Evolutionary conservation across 164 flowering plant species (phyloP).

Genomic region (Vitis rupestris): DNA sequence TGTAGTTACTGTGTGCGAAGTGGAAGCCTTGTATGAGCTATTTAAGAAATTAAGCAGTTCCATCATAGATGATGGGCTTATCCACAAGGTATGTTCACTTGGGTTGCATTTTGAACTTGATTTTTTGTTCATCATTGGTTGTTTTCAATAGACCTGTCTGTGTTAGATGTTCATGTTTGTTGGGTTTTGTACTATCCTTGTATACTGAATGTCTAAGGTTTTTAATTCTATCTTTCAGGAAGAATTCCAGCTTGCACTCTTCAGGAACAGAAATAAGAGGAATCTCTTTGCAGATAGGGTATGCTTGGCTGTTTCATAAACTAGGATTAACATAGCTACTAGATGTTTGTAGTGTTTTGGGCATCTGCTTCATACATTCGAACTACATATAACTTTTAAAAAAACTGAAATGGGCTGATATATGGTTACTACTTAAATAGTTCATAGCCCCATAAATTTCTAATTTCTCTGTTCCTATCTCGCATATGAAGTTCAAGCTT

Average conservation of each 20-base stretch:
- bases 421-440: too few species aligned
- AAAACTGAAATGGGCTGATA: too few species aligned
- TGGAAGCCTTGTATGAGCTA: constrained; percentile 69
- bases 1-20: constrained; percentile 77
- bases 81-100: constrained; percentile 44
- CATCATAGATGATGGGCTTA: constrained; percentile 66
- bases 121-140: too few species aligned
- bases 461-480: too few species aligned
- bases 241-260: constrained; percentile 66
- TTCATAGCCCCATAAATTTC: too few species aligned
- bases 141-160: too few species aligned
- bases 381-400: too few species aligned
- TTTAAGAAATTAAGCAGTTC: constrained; percentile 74
- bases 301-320: constrained; percentile 7
- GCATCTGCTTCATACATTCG: neutral
- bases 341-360: too few species aligned
- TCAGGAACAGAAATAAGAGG: constrained; percentile 48
- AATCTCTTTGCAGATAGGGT: constrained; percentile 76
- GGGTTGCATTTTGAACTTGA: neutral
- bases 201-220: neutral
- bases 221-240: constrained; percentile 32
- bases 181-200: neutral
- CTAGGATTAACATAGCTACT: too few species aligned
- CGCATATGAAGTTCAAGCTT: too few species aligned
- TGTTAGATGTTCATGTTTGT: neutral